phyloP scores from a whole-genome alignment of 495 filamentous ascomycete species.

The Tuber microsphaerosporum region DNA sequence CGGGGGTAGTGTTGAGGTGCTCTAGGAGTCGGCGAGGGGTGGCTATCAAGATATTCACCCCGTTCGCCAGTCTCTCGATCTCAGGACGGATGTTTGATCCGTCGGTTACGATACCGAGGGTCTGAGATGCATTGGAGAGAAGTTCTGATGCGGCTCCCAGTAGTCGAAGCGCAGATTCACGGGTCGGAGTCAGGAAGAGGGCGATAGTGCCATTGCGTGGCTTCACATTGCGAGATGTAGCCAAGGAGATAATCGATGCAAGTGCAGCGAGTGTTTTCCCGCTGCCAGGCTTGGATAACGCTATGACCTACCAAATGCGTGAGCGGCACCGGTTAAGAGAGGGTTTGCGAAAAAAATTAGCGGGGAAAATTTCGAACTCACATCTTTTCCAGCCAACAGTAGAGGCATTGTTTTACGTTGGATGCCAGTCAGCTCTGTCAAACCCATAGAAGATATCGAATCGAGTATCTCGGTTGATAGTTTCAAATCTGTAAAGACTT shows the following conservation, averaged over 20 bases:
- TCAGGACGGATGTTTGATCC: constrained; percentile 35
- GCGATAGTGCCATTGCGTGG: constrained; percentile 68
- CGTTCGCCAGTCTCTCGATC: constrained; percentile 33
- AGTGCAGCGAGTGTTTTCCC: constrained; percentile 33
- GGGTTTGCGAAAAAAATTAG: neutral
- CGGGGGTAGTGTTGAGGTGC: constrained; percentile 29
- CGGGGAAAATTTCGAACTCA: constrained; percentile 17
- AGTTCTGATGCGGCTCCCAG: constrained; percentile 32
- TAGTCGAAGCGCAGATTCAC: constrained; percentile 34
- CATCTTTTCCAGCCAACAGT: constrained; percentile 32
- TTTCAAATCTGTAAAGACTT: constrained; percentile 26
- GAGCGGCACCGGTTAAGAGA: constrained; percentile 9
- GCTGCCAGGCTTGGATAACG: constrained; percentile 24
- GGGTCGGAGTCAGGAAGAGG: constrained; percentile 41
- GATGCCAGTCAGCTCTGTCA: constrained; percentile 26
- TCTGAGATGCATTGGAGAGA: constrained; percentile 26
- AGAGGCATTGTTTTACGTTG: constrained; percentile 29
- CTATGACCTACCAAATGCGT: constrained; percentile 28
- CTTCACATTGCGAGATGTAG: constrained; percentile 23
- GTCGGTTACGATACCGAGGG: constrained; percentile 33
- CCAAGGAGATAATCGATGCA: constrained; percentile 31
- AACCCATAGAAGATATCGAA: constrained; percentile 25
- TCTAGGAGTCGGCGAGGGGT: constrained; percentile 34
- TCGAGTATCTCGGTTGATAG: constrained; percentile 27
- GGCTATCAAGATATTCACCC: constrained; percentile 38